phyloP scores from a whole-genome alignment of 345 rosid species.

The Raphanus sativus region DNA sequence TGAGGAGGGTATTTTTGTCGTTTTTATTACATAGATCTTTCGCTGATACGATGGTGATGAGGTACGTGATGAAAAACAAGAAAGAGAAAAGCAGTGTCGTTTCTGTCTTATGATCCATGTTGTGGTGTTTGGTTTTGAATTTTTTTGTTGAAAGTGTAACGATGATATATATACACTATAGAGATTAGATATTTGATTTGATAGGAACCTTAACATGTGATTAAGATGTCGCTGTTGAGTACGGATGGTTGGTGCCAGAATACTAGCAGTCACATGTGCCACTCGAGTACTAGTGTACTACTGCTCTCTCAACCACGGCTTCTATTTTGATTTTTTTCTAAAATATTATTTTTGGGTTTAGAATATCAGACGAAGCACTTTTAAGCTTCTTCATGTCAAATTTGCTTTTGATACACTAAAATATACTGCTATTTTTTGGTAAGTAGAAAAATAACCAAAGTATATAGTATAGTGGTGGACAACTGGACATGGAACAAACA shows the following conservation, averaged over 20 bases:
- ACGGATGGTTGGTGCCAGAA: neutral
- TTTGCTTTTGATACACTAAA: constrained; percentile 53
- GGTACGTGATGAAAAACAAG: constrained; percentile 23
- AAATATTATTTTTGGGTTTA: neutral
- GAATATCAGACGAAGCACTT: neutral
- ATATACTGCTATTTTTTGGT: no score
- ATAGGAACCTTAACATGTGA: neutral
- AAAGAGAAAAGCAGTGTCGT: constrained; percentile 18
- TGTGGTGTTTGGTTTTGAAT: constrained; percentile 1
- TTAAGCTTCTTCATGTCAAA: neutral
- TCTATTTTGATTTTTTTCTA: neutral
- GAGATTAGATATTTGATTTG: constrained; percentile 8
- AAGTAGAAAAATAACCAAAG: no score
- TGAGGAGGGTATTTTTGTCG: constrained; percentile 61
- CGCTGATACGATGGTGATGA: constrained; percentile 38
- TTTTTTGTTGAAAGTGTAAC: neutral
- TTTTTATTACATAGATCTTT: constrained; percentile 52
- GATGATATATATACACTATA: neutral
- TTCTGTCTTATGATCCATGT: constrained; percentile 21
- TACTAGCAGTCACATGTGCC: neutral
- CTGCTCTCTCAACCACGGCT: neutral
- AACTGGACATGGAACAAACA: no score
- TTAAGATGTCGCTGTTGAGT: constrained; percentile 8
- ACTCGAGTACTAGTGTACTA: constrained; percentile 1
- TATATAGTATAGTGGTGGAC: no score